These are phyloP conservation scores for Skeletonema costatum DNA, from an alignment of 108 stramenopile genomes.

Conservation along the genomic window DNA sequence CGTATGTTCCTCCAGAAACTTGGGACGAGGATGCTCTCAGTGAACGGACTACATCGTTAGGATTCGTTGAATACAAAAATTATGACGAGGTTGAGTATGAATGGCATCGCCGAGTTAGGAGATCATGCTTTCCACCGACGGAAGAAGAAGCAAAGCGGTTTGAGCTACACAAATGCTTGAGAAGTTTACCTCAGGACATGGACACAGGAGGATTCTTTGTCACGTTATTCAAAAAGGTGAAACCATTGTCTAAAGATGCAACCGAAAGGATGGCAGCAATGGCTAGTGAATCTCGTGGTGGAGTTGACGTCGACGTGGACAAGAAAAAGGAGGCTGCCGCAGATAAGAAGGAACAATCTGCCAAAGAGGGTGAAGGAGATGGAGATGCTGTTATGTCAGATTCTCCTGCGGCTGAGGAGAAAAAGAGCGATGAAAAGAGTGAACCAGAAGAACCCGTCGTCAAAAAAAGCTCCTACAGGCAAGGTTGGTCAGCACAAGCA, in stretches of 20 bases:
- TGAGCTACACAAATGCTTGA: slow-evolving; percentile 89
- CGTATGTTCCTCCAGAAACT: slow-evolving; percentile 55
- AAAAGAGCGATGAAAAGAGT: slow-evolving; percentile 7
- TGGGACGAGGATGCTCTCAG: slow-evolving; percentile 64
- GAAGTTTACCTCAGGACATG: slow-evolving; percentile 96
- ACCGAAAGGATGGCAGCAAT: slow-evolving; percentile 42
- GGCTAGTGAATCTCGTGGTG: slow-evolving; percentile 28
- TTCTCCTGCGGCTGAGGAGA: slow-evolving; percentile 10
- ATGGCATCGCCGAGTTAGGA: slow-evolving; percentile 57
- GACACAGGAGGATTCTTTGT: slow-evolving; percentile 99
- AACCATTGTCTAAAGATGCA: slow-evolving; percentile 59
- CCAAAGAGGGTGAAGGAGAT: slow-evolving; percentile 13
- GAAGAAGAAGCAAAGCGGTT: slow-evolving; percentile 75
- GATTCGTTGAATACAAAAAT: slow-evolving; percentile 61
- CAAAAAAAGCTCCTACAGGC: slow-evolving; percentile 27
- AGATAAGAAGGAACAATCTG: neutral
- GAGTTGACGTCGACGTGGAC: slow-evolving; percentile 19
- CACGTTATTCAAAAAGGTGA: slow-evolving; percentile 86
- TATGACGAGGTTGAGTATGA: slow-evolving; percentile 74
- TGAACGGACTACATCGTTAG: slow-evolving; percentile 56
- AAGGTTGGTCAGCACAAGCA: slow-evolving; percentile 46
- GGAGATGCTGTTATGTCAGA: neutral
- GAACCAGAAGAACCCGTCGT: slow-evolving; percentile 14
- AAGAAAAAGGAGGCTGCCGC: slow-evolving; percentile 1
- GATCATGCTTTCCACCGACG: slow-evolving; percentile 84